Evolutionary conservation across 2,329 filamentous ascomycete genomes (phyloP), one percentile per base, ranked within the genome.

Genomic region (Aspergillus spinulosporus): DNA sequence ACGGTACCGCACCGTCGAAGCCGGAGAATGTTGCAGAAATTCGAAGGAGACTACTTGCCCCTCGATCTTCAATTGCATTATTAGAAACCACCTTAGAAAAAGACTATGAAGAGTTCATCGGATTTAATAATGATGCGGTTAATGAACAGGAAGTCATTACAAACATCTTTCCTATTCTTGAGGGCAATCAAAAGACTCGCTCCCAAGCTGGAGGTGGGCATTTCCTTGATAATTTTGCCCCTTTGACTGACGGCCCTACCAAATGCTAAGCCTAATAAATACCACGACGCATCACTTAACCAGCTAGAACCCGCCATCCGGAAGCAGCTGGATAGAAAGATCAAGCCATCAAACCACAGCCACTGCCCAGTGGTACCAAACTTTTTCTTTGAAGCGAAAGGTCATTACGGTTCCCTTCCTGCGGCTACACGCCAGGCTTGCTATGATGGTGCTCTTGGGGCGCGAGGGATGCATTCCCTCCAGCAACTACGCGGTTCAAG

Each of bases 1-100:
- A 50, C 39, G 36, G 48, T 42, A 50, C 48, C 31, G 14, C 7
- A 37, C 48, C 21, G 32, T 40, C 48, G 21, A 34, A 42, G 29
- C 43, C 51, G 15, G 28, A 48, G 32, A 54, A 54, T 8, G 32
- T 54, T 14, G n/a, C 51, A 39, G 51, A 42, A n/a, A 54, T 54
- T 4, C 36, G 46, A 32, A 54, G 43, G 8, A 46, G 36, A 36
- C 31, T 54, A 42, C 51, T 5, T n/a, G 26, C 6, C 31, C 34
- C 43, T 47, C 51, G 44, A 15, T 36, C 51, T 29, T 54, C 51
- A 15, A 32, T 48, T n/a, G 21, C 12, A 34, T 48, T 48, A 5
- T 48, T 44, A 37, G 11, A 36, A 54, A 26, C 3, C 14, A 40
- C 51, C 34, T 14, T 50, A 28, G 45, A 50, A 31, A 50, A 32